These are phyloP conservation scores for Debaryomyces singareniensis DNA, from an alignment of 1,139 yeast species.

Conservation along the genomic window DNA sequence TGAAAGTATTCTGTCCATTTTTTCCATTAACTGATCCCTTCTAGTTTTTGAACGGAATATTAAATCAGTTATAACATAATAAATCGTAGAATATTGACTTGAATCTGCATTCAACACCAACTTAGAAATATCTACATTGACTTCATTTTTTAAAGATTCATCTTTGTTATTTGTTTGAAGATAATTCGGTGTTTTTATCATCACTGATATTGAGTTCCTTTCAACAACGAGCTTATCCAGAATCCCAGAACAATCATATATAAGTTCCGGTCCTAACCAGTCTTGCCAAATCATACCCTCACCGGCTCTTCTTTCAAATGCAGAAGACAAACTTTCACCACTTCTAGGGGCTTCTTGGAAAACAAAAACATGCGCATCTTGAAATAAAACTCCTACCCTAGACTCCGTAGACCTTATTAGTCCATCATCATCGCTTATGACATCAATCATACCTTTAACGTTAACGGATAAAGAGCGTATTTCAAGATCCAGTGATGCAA, in stretches of 20 bases:
- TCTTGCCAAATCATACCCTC: slow-evolving; percentile 63
- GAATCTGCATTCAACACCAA: slow-evolving; percentile 70
- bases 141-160: slow-evolving; percentile 20
- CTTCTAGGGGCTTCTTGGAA: slow-evolving; percentile 38
- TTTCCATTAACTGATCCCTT: slow-evolving; percentile 49
- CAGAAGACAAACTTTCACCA: slow-evolving; percentile 9
- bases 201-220: slow-evolving; percentile 54
- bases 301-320: slow-evolving; percentile 3
- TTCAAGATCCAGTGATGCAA: slow-evolving; percentile 70
- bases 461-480: slow-evolving; percentile 56
- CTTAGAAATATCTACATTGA: slow-evolving; percentile 58
- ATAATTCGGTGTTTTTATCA: slow-evolving; percentile 59
- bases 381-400: slow-evolving; percentile 61
- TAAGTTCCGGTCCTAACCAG: slow-evolving; percentile 69
- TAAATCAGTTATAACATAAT: slow-evolving; percentile 57
- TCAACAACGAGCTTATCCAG: slow-evolving; percentile 54
- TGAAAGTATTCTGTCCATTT: slow-evolving; percentile 59
- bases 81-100: slow-evolving; percentile 62
- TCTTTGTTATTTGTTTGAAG: slow-evolving; percentile 5
- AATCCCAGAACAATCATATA: slow-evolving; percentile 60
- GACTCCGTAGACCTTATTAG: slow-evolving; percentile 54
- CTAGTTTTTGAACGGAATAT: slow-evolving; percentile 62
- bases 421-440: slow-evolving; percentile 30
- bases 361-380: slow-evolving; percentile 68
- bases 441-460: slow-evolving; percentile 39